Conservation (phyloP, 148 eudicot genomes). For the Drosera capensis region DNA sequence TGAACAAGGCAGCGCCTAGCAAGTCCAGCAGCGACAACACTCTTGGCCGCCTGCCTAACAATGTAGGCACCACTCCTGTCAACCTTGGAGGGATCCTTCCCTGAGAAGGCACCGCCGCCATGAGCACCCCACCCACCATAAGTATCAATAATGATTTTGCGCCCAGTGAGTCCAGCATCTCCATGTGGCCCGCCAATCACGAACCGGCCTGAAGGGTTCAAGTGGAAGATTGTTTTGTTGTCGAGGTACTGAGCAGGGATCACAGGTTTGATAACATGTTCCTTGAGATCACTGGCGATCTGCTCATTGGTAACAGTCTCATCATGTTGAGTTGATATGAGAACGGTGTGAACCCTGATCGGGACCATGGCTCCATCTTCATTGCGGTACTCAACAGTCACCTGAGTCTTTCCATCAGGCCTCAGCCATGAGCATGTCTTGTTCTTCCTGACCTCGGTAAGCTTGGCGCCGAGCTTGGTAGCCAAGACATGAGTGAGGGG, state of each 20-base stretch:
- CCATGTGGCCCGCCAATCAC: conserved; percentile 17
- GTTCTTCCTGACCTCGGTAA: conserved; percentile 16
- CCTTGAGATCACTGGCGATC: conserved; percentile 6
- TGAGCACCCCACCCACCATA: conserved; percentile 19
- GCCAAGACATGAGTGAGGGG: conserved; percentile 19
- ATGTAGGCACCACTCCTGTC: conserved; percentile 15
- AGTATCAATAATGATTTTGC: conserved; percentile 14
- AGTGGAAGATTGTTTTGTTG: conserved; percentile 14
- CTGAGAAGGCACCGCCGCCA: conserved; percentile 13
- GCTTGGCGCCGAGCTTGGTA: conserved; percentile 16
- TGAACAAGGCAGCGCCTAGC: conserved; percentile 13
- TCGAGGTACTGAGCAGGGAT: conserved; percentile 13
- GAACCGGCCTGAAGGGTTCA: conserved; percentile 13
- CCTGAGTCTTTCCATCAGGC: conserved; percentile 18
- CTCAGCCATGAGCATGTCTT: conserved; percentile 16
- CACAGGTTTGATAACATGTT: conserved; percentile 15
- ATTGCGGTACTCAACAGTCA: conserved; percentile 12
- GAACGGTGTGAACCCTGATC: conserved; percentile 14
- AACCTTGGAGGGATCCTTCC: conserved; percentile 14
- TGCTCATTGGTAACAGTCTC: conserved; percentile 8
- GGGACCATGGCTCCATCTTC: conserved; percentile 15
- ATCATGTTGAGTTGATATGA: conserved; percentile 14
- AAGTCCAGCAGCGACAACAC: conserved; percentile 11
- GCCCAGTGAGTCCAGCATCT: conserved; percentile 14
- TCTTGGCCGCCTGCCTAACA: conserved; percentile 14